phyloP scores from a whole-genome alignment of 371 early-diverging fungal genomes.

The Chytridium lagenaria region DNA sequence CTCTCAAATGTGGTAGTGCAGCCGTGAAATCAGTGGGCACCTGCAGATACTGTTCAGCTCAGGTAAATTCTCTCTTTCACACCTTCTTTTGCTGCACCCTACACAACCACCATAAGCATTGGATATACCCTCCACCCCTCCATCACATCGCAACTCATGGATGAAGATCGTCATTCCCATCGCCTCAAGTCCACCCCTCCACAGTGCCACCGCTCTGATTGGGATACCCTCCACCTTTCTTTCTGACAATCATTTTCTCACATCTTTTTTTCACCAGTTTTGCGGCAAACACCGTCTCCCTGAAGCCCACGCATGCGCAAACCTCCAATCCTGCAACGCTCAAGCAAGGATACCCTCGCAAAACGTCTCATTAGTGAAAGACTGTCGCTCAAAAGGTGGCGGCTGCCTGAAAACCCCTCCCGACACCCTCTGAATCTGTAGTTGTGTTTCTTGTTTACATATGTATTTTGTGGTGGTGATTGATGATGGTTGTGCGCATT shows the following conservation, averaged over 20 bases:
- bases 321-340: slow-evolving; percentile 63
- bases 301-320: slow-evolving; percentile 71
- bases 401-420: slow-evolving; percentile 23
- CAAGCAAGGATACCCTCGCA: slow-evolving; percentile 59
- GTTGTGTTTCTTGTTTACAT: too few relatives aligned
- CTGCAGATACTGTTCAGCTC: slow-evolving; percentile 43
- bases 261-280: slow-evolving; percentile 37
- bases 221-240: not conserved
- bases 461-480: too few relatives aligned
- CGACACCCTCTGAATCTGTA: too few relatives aligned
- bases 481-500: too few relatives aligned
- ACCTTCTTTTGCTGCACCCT: slow-evolving; percentile 7
- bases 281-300: slow-evolving; percentile 71
- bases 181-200: not conserved
- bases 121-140: slow-evolving; percentile 49
- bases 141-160: not conserved
- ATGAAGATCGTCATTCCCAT: not conserved
- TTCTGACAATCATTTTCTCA: not conserved
- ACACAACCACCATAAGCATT: too few relatives aligned
- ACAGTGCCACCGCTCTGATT: not conserved
- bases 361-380: slow-evolving; percentile 64
- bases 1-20: slow-evolving; percentile 38
- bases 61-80: slow-evolving; percentile 9
- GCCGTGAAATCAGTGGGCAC: slow-evolving; percentile 49
- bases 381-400: slow-evolving; percentile 71